phyloP scores from a whole-genome alignment of 2,329 filamentous ascomycete species.

The Apiospora marii region DNA sequence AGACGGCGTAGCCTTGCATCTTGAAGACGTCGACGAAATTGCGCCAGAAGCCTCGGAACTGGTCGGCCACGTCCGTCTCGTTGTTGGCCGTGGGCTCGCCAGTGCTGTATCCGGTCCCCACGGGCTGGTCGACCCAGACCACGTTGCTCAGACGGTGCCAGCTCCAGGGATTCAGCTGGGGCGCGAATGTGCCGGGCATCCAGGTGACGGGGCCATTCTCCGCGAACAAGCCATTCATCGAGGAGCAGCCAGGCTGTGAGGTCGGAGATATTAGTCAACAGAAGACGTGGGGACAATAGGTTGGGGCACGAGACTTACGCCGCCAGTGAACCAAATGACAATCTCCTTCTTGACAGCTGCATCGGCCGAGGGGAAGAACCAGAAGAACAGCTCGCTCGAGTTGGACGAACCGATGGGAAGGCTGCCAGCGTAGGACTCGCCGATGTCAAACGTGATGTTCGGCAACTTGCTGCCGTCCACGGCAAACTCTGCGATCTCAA shows the following conservation, averaged over 20 bases:
- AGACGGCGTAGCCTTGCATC: slow-evolving; percentile 58
- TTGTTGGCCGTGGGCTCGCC: slow-evolving; percentile 69
- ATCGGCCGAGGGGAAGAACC: slow-evolving; percentile 62
- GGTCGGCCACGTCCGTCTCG: slow-evolving; percentile 72
- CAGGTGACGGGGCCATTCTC: slow-evolving; percentile 80
- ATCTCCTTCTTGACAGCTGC: slow-evolving; percentile 56
- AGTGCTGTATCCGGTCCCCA: slow-evolving; percentile 73
- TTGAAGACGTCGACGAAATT: slow-evolving; percentile 63
- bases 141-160: slow-evolving; percentile 82
- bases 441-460: slow-evolving; percentile 70
- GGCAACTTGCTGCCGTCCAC: slow-evolving; percentile 69
- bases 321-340: slow-evolving; percentile 60
- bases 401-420: slow-evolving; percentile 59
- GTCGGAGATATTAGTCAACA: neutral
- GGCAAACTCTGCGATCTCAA: slow-evolving; percentile 54
- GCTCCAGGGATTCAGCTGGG: slow-evolving; percentile 71
- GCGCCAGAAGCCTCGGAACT: slow-evolving; percentile 79
- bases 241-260: slow-evolving; percentile 63
- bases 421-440: slow-evolving; percentile 65
- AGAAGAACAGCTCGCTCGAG: slow-evolving; percentile 57
- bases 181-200: slow-evolving; percentile 74
- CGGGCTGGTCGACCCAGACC: slow-evolving; percentile 76
- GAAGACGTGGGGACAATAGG: neutral
- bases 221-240: slow-evolving; percentile 73
- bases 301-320: slow-evolving; percentile 42